A percentile compares a stretch with the other conserved stretches of the same genome.
These are phyloP conservation scores for Penicillium coffeae DNA, from an alignment of 495 filamentous ascomycete genomes.

Conservation along the genomic window DNA sequence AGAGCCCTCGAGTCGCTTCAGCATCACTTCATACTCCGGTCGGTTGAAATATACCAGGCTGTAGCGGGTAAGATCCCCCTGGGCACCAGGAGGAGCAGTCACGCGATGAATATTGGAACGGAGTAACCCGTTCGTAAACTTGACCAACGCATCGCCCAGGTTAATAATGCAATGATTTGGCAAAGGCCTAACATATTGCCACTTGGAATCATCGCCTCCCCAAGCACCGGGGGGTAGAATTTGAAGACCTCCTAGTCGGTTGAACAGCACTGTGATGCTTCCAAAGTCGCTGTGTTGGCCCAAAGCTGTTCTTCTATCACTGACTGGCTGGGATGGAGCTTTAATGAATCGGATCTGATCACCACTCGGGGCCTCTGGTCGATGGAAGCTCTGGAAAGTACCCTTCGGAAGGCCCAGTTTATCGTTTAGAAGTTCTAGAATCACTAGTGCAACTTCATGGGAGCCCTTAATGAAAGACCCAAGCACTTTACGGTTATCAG, in stretches of 20 bases:
- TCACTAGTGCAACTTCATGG: background rate
- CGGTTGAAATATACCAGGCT: conserved; percentile 34
- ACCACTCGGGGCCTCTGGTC: background rate
- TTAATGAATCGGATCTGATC: conserved; percentile 1
- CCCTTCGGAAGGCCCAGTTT: conserved; percentile 1
- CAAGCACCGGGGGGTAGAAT: conserved; percentile 10
- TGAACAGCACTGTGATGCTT: conserved; percentile 33
- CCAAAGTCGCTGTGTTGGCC: conserved; percentile 29
- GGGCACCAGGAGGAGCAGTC: conserved; percentile 30
- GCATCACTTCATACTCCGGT: conserved; percentile 13
- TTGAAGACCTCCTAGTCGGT: conserved; percentile 32
- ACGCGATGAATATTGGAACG: conserved; percentile 36
- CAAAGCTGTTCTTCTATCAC: conserved; percentile 2
- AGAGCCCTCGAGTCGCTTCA: conserved; percentile 12
- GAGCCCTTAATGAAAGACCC: background rate
- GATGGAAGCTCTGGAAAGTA: background rate
- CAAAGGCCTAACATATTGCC: conserved; percentile 33
- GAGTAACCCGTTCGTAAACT: conserved; percentile 35
- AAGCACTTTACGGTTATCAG: background rate
- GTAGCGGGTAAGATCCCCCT: conserved; percentile 20
- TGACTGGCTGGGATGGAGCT: conserved; percentile 1
- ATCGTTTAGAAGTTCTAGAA: conserved; percentile 1
- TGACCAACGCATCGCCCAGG: conserved; percentile 36
- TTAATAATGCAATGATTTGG: conserved; percentile 36
- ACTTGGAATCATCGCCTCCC: conserved; percentile 10